Percentiles rank a stretch among this genome's conserved stretches.
Conservation (phyloP, 192 early-diverging fungal genomes). For the Backusella mclennaniae region DNA sequence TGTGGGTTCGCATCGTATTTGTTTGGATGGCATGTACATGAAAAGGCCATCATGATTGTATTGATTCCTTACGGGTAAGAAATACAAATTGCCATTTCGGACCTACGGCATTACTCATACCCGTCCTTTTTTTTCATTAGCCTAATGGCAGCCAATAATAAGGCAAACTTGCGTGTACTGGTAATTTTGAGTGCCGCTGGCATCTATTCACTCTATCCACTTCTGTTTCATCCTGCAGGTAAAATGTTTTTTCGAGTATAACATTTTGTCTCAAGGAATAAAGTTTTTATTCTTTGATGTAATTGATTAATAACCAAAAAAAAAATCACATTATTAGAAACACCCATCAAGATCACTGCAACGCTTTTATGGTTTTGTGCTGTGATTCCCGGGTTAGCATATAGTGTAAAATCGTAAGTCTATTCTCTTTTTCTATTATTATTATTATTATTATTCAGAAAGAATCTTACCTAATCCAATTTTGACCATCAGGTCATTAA, state of each 20-base stretch:
- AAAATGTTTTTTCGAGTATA: not conserved
- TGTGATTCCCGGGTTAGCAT: conserved; percentile 17
- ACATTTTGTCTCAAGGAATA: not conserved
- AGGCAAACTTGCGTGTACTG: conserved; percentile 53
- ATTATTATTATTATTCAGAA: not conserved
- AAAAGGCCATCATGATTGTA: conserved; percentile 90
- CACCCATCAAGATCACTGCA: conserved; percentile 34
- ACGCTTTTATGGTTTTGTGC: conserved; percentile 31
- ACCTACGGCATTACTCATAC: conserved; percentile 1
- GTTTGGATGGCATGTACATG: conserved; percentile 99
- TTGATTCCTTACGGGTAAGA: conserved; percentile 63
- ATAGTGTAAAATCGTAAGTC: conserved; percentile 28
- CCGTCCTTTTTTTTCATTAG: conserved; percentile 33
- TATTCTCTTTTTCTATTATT: not conserved
- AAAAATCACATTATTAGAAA: conserved; percentile 19
- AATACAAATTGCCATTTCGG: not conserved
- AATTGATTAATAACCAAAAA: not conserved
- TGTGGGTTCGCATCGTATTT: conserved; percentile 87
- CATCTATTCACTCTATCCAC: conserved; percentile 65
- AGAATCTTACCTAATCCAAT: conserved; percentile 10
- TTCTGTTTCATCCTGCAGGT: conserved; percentile 69
- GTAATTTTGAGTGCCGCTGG: conserved; percentile 62
- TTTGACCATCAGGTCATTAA: conserved; percentile 11
- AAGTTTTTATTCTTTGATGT: not conserved
- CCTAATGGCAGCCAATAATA: conserved; percentile 46